Conservation (phyloP, 176 grass and related monocot species). For the Avena sativa region DNA sequence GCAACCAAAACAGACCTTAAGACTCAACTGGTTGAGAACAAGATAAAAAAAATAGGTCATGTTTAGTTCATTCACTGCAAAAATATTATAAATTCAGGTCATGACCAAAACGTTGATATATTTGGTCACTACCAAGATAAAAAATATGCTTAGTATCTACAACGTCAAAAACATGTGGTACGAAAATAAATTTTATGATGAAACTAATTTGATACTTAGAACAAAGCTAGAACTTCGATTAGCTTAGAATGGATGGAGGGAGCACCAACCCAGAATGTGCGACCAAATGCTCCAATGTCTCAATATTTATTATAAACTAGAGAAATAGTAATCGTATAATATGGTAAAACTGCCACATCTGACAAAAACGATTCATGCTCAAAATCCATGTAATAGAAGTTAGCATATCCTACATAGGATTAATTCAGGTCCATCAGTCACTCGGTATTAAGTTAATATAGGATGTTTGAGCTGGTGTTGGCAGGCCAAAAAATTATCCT, state of each 20-base stretch:
- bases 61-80: neutral
- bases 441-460: neutral
- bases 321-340: neutral
- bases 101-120: neutral
- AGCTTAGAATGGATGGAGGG: neutral
- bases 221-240: neutral
- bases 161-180: too few relatives aligned
- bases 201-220: neutral
- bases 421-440: neutral
- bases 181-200: too few relatives aligned
- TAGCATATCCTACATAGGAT: neutral
- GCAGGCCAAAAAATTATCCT: neutral
- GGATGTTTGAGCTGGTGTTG: neutral
- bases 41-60: neutral
- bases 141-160: too few relatives aligned
- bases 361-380: conserved; percentile 4
- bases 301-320: conserved; percentile 10
- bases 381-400: neutral
- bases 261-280: neutral
- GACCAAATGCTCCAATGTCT: neutral
- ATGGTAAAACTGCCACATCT: neutral
- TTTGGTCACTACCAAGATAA: too few relatives aligned
- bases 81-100: neutral
- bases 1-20: neutral
- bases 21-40: neutral